Percentiles rank a stretch among this genome's conserved stretches.
Evolutionary conservation across 1,284 basidiomycete genomes (phyloP).

Genomic region (Rhodotorula glutinis): DNA sequence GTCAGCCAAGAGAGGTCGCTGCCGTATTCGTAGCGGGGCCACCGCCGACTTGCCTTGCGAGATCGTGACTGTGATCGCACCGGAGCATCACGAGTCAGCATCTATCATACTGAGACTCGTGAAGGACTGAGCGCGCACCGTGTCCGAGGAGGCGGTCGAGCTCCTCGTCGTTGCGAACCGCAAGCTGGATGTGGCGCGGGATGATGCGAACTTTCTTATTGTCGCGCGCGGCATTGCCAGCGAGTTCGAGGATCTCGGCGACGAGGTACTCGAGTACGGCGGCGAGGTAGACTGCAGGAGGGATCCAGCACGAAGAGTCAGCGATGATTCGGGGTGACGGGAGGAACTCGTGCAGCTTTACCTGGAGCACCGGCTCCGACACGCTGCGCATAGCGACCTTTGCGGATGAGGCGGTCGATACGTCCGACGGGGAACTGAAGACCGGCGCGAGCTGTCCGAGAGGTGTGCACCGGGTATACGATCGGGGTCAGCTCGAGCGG

Average conservation of each 20-base stretch:
- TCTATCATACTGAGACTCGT: background rate
- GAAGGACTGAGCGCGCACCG: background rate
- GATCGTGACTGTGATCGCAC: conserved; percentile 61
- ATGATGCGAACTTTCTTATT: conserved; percentile 86
- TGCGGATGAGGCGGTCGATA: conserved; percentile 69
- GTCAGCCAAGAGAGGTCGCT: background rate
- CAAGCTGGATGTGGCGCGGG: conserved; percentile 82
- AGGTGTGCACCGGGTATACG: no score
- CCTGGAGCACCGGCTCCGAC: conserved; percentile 70
- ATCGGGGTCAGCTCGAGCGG: background rate
- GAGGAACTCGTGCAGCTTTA: conserved; percentile 48
- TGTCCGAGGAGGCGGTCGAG: conserved; percentile 68
- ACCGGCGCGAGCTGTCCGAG: conserved; percentile 68
- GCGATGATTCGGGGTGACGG: background rate
- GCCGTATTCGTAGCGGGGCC: background rate
- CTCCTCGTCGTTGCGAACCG: conserved; percentile 59
- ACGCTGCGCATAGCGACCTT: conserved; percentile 55
- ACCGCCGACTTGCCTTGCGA: conserved; percentile 61
- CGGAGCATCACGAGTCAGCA: background rate
- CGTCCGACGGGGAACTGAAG: conserved; percentile 81
- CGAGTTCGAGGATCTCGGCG: conserved; percentile 82
- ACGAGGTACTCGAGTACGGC: conserved; percentile 79
- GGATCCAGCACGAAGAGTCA: background rate
- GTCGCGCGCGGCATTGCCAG: conserved; percentile 70
- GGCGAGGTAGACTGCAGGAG: conserved; percentile 69